These are phyloP conservation scores for Erythrophleum fordii DNA, from an alignment of 306 rosid genomes.

Conservation along the genomic window DNA sequence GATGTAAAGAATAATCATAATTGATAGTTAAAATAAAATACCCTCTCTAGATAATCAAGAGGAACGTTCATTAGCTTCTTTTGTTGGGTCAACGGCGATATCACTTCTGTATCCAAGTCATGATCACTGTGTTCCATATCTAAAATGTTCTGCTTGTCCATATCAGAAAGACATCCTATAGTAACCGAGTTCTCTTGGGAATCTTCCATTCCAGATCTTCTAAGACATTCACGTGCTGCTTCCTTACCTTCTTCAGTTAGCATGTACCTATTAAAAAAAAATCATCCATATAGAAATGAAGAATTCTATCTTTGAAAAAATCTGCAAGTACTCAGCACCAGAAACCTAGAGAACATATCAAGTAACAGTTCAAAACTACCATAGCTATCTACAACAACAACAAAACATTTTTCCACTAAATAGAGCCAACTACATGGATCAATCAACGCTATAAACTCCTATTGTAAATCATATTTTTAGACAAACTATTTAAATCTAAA, in stretches of 20 bases:
- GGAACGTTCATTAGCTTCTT: conserved; percentile 64
- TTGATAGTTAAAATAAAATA: conserved; percentile 36
- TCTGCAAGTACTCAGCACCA: background rate
- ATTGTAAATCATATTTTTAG: no score
- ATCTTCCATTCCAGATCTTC: conserved; percentile 78
- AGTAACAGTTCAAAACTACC: background rate
- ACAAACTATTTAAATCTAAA: no score
- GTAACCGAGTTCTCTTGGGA: conserved; percentile 49
- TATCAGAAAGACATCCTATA: conserved; percentile 45
- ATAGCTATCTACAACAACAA: no score
- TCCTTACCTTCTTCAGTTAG: conserved; percentile 88
- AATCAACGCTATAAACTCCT: no score
- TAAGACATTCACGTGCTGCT: conserved; percentile 79
- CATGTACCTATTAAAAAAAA: conserved; percentile 78
- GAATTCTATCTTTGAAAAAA: conserved; percentile 15
- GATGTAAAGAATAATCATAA: background rate
- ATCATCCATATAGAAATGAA: conserved; percentile 10
- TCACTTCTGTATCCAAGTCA: conserved; percentile 55
- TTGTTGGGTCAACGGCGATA: conserved; percentile 42
- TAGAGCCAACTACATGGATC: no score
- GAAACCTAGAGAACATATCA: conserved; percentile 9
- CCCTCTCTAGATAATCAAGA: conserved; percentile 72
- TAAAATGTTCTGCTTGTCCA: conserved; percentile 42
- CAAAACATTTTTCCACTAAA: no score
- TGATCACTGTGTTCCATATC: conserved; percentile 40